Base-by-base conservation (phyloP, 2,329 filamentous ascomycete species). In the Scedosporium aurantiacum region DNA sequence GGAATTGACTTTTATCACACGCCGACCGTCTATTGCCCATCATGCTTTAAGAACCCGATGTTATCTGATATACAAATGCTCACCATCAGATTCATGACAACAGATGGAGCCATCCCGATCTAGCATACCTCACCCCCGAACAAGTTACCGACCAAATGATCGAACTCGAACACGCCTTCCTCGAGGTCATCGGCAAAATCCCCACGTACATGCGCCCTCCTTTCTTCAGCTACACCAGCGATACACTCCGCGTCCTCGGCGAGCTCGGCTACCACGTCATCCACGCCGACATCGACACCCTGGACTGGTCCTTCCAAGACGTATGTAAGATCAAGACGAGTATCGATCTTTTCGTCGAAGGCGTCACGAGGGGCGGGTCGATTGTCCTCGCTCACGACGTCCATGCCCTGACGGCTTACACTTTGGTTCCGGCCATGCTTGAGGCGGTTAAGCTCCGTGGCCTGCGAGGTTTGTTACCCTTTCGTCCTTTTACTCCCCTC, bases 201-300 rank as follows among this genome's bases (percentile, higher is more conserved):
- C 75, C 75, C 2, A 74, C 70, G 2, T 77, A 78, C 67, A 75
- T 79, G 71, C 72, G 76, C 2, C 69, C 78, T 1, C 78, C 78
- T 0, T 78, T 74, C 63, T 73, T 78, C 3, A 75, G 75, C 60
- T 79, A 78, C 68, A 71, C 69, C 56, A 62, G 63, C 8, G 67
- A 62, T 4, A 75, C 74, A 63, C 67, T 72, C 47, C 64, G 65
- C 2, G 67, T 72, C 40, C 65, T 78, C 65, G 68, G 64, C 2
- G 65, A 65, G 23, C 68, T 83, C 28, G 79, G 78, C 47, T 85
- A 85, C 70, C 81, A 85, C 67, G 70, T 83, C 64, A 74, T 80
- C 62, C 81, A 80, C 67, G 81, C 79, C 65, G 79, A 84, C 66
- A 70, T 85, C 12, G 83, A 86, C 68, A 86, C 83, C n/a, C 79